Evolutionary conservation across 495 filamentous ascomycete genomes (phyloP).

Genomic region (Penicillium paradoxum): DNA sequence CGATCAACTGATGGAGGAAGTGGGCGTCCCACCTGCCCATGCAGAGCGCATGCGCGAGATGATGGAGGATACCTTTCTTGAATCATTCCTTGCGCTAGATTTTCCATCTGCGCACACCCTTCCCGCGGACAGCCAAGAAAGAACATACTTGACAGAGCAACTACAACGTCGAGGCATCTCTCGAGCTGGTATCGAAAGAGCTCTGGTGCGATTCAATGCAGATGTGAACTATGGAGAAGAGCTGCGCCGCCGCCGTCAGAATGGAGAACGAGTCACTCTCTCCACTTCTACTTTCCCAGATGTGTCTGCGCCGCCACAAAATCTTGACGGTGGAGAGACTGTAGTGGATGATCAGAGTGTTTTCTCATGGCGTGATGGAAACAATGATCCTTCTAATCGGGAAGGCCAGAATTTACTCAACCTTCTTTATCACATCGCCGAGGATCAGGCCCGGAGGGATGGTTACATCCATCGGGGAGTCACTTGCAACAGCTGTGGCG

Average conservation of each 20-base stretch:
- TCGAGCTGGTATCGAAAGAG: conserved; percentile 37
- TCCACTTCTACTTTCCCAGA: conserved; percentile 44
- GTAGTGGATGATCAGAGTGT: conserved; percentile 57
- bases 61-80: conserved; percentile 48
- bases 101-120: conserved; percentile 39
- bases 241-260: conserved; percentile 39
- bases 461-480: conserved; percentile 94
- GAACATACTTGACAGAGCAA: conserved; percentile 38
- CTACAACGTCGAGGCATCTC: conserved; percentile 42
- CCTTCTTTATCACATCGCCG: conserved; percentile 72
- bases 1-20: conserved; percentile 44
- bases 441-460: conserved; percentile 74
- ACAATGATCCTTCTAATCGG: conserved; percentile 50
- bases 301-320: conserved; percentile 41
- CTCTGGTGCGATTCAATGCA: conserved; percentile 37
- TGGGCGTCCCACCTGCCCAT: conserved; percentile 36
- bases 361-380: conserved; percentile 51
- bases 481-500: conserved; percentile 80
- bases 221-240: conserved; percentile 43
- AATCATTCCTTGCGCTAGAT: conserved; percentile 46
- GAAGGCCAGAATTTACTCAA: conserved; percentile 69
- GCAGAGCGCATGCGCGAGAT: conserved; percentile 46
- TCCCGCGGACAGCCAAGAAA: conserved; percentile 27
- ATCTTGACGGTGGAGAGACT: conserved; percentile 50
- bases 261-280: conserved; percentile 39